Conservation (phyloP, 805 yeast species). For the Cyberlindnera maritima region DNA sequence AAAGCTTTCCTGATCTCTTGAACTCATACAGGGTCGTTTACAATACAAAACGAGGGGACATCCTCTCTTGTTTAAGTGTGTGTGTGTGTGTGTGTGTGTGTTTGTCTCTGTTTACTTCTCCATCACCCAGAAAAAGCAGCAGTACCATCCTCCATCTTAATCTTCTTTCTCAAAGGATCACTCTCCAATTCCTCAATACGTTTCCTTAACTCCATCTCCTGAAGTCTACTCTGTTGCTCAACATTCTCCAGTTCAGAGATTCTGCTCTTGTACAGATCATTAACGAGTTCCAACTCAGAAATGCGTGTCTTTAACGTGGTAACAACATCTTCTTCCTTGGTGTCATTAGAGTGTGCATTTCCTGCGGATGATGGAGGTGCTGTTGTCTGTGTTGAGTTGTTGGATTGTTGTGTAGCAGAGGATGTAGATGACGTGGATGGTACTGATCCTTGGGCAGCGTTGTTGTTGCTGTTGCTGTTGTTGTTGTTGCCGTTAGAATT, state of each 20-base stretch:
- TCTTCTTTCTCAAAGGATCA: constrained; percentile 18
- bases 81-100: not conserved
- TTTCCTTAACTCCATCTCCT: constrained; percentile 16
- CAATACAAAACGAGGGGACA: not conserved
- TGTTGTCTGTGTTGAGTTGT: not conserved
- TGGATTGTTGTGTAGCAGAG: not conserved
- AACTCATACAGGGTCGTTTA: too few species aligned
- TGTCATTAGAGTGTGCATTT: not conserved
- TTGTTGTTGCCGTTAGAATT: not conserved
- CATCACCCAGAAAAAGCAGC: constrained; percentile 1
- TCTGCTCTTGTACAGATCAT: constrained; percentile 80
- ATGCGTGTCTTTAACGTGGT: constrained; percentile 64
- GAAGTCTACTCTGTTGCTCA: constrained; percentile 15
- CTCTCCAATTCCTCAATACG: constrained; percentile 13
- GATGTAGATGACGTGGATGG: not conserved
- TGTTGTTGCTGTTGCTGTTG: not conserved
- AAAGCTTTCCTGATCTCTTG: too few species aligned
- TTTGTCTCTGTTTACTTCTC: not conserved
- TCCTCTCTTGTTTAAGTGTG: not conserved
- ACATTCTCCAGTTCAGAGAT: constrained; percentile 69
- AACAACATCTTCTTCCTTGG: constrained; percentile 33
- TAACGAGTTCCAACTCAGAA: constrained; percentile 85
- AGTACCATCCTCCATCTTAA: constrained; percentile 19
- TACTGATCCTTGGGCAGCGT: constrained; percentile 1
- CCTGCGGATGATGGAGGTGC: not conserved